phyloP scores from a whole-genome alignment of 768 basidiomycete species.

The Mycena metata region DNA sequence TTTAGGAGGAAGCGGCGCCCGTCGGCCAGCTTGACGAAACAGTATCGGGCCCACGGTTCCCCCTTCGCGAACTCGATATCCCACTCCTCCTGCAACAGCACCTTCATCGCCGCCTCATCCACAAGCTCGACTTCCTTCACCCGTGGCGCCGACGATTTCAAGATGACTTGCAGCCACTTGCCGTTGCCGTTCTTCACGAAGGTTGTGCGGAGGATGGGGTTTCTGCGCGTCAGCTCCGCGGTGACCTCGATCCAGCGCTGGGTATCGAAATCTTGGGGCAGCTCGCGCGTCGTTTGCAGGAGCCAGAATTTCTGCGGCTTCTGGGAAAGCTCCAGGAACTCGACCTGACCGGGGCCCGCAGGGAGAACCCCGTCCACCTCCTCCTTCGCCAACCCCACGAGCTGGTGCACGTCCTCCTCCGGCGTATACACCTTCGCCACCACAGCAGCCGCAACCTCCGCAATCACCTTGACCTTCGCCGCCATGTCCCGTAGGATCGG shows the following conservation, averaged over 20 bases:
- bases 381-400: background rate
- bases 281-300: slow-evolving; percentile 5
- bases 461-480: background rate
- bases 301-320: background rate
- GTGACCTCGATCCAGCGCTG: slow-evolving; percentile 23
- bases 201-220: slow-evolving; percentile 24
- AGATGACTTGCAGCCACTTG: slow-evolving; percentile 2
- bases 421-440: background rate
- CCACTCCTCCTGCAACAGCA: background rate
- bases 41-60: slow-evolving; percentile 1
- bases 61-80: background rate
- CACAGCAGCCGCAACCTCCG: background rate
- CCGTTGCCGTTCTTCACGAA: slow-evolving; percentile 15
- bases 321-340: background rate
- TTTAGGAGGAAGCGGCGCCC: slow-evolving; percentile 20
- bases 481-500: slow-evolving; percentile 11
- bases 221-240: slow-evolving; percentile 18
- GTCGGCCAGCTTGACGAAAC: background rate
- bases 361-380: background rate
- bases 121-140: background rate
- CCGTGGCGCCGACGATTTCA: slow-evolving; percentile 5
- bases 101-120: slow-evolving; percentile 2
- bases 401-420: background rate
- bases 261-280: slow-evolving; percentile 18
- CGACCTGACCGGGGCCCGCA: background rate